Base-by-base conservation (phyloP, 768 basidiomycete genomes). In the Harrya chromipes region DNA sequence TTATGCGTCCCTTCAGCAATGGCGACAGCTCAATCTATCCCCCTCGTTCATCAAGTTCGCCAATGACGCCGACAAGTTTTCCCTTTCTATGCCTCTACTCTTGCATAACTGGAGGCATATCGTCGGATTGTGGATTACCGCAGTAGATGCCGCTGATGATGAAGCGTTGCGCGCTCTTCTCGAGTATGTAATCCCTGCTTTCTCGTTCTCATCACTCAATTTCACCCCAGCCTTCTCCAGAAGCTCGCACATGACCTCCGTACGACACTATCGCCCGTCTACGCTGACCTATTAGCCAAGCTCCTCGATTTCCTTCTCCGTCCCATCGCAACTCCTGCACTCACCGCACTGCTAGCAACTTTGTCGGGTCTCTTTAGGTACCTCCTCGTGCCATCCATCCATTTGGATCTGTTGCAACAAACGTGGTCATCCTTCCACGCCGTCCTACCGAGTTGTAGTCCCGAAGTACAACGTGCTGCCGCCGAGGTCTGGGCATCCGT, bases 401-500 rank as follows among this genome's bases (percentile, higher is more conserved):
- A 73, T 40, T 17, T 65, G n/a, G 72, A 79, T 26, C 71, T 83
- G 5, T 61, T 87, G 21, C 73, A 78, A 37, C 70, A 75, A 37
- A 84, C 87, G 3, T 91, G 89, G 89, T 47, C 64, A 6, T 59
- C 68, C 24, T 68, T 91, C 35, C 72, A 73, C 21, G 60, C 65
- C 1, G 70, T 76, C 1, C 63, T 91, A 9, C 77, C 78, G 4
- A 76, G 72, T 49, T 90, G 87, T 62, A 70, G 78, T 47, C 76
- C 81, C 0, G 88, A 93, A 50, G 78, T 90, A 3, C 87, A 87
- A 60, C 72, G 87, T 21, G 82, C 87, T 1, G 77, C 88, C 10
- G 86, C 90, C 0, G 92, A 97, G 61, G 90, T 91, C 4, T 97
- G 91, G 94, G 90, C 84, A 0, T 81, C 80, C 1, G 77, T 86